Evolutionary conservation across 345 rosid genomes (phyloP), one percentile per base, ranked within the genome.

Genomic region (Pugionium cornutum): DNA sequence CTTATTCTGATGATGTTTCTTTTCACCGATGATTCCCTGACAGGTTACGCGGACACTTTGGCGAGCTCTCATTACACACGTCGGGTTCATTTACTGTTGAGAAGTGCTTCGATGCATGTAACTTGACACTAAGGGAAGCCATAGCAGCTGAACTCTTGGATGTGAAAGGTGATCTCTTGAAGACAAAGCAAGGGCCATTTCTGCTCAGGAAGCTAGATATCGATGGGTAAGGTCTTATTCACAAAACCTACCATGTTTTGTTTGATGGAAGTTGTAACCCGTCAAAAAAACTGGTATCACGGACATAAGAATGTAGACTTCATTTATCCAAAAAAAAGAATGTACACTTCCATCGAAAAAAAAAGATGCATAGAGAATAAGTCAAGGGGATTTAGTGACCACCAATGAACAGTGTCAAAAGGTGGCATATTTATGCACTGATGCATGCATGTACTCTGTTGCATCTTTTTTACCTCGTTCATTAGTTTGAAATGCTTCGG

Each of bases 51-150:
- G 94, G 90, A 73, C 84, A 84, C 75, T 89, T 88, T 80, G 94
- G 92, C 25, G 91, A 86, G 78, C 86, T 92, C 62, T 75, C 94
- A 9, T 67, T 78, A 77, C 78, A 79, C 41, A 69, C 86, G 1
- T 88, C 96, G 8, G 91, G 98, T 69, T 88, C 94, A 67, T 92
- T 88, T 73, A 85, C 91, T 5, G 83, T 92, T 62, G 96, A 89
- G 64, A 92, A 81, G 76, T 89, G 98, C 78, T 89, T 89, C 44
- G 36, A 67, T 64, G 87, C 83, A 48, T 75, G 94, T 81, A 86
- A 84, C 68, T 46, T 82, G 73, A 80, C 96, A 35, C 70, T 84
- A 47, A 81, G 82, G 73, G 97, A 89, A 75, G 74, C 82, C 68
- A 81, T 92, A 74, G 96, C 86, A 56, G 69, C 80, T 34, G 98